A percentile compares a stretch with the other conserved stretches of the same genome.
Evolutionary conservation across 345 rosid genomes (phyloP).

Genomic region (Heritiera littoralis): DNA sequence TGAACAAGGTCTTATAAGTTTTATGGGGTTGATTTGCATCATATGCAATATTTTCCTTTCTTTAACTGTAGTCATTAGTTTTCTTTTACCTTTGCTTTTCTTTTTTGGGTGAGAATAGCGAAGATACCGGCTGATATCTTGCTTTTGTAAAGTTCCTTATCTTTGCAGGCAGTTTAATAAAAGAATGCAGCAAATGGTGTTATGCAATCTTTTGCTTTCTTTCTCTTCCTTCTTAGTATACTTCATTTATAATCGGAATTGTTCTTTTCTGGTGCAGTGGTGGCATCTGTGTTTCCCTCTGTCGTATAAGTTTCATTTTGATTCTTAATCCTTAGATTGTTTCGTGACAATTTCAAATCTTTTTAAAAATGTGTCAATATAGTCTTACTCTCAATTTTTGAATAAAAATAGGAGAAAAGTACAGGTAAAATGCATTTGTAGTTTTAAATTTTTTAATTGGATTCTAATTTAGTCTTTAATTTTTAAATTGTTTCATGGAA

Average conservation of each 20-base stretch:
- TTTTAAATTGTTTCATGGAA: no score
- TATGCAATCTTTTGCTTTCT: background rate
- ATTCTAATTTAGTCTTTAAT: no score
- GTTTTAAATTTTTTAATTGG: no score
- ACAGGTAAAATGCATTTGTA: no score
- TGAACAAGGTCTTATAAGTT: slow-evolving; percentile 36
- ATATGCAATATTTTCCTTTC: slow-evolving; percentile 48
- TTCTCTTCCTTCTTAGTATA: background rate
- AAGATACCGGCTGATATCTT: slow-evolving; percentile 21
- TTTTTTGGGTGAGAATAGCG: background rate
- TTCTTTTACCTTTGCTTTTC: slow-evolving; percentile 30
- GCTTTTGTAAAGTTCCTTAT: slow-evolving; percentile 50
- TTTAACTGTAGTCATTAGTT: slow-evolving; percentile 35
- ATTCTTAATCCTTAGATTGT: no score
- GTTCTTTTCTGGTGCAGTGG: background rate
- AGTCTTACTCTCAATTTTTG: no score
- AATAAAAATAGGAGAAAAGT: no score
- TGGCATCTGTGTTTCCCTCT: background rate
- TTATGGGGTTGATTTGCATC: slow-evolving; percentile 38
- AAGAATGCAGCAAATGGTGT: slow-evolving; percentile 28
- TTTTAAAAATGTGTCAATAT: no score
- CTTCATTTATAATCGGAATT: background rate
- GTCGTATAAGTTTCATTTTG: no score
- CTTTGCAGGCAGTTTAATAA: slow-evolving; percentile 45
- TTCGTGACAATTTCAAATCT: no score